Conservation (phyloP, 2,329 filamentous ascomycete genomes). For the Fusarium armeniacum region DNA sequence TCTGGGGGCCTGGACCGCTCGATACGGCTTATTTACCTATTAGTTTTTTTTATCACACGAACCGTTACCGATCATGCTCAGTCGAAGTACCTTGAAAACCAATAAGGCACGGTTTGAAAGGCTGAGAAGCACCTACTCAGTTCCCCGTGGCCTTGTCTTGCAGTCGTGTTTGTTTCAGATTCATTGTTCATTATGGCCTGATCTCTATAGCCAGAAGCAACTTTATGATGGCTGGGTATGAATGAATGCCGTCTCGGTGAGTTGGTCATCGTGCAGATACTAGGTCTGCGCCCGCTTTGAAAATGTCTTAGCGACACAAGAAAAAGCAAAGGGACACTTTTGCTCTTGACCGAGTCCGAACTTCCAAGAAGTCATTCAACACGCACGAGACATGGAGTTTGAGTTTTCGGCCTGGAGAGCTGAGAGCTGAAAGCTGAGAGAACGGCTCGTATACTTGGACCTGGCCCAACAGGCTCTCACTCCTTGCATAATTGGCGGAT, state of each 20-base stretch:
- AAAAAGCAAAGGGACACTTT: conserved; percentile 30
- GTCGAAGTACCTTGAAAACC: not conserved
- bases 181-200: conserved; percentile 29
- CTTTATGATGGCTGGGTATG: conserved; percentile 10
- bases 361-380: not conserved
- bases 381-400: not conserved
- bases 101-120: conserved; percentile 2
- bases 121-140: conserved; percentile 8
- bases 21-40: not conserved
- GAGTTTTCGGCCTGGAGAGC: not conserved
- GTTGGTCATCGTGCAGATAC: conserved; percentile 8
- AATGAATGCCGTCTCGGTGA: conserved; percentile 6
- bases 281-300: conserved; percentile 7
- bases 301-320: conserved; percentile 12
- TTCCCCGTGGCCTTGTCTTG: not conserved
- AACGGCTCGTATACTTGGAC: conserved; percentile 1
- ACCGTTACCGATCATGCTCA: not conserved
- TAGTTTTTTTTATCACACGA: not conserved
- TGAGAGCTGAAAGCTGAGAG: not conserved
- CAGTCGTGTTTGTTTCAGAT: conserved; percentile 14
- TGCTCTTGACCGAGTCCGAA: not conserved
- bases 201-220: conserved; percentile 34
- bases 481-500: not conserved
- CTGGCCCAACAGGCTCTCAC: not conserved
- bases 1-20: not conserved